A percentile compares a stretch with the other conserved stretches of the same genome.
These are phyloP conservation scores for Mycena citricolor DNA, from an alignment of 1,284 basidiomycete species.

Conservation along the genomic window DNA sequence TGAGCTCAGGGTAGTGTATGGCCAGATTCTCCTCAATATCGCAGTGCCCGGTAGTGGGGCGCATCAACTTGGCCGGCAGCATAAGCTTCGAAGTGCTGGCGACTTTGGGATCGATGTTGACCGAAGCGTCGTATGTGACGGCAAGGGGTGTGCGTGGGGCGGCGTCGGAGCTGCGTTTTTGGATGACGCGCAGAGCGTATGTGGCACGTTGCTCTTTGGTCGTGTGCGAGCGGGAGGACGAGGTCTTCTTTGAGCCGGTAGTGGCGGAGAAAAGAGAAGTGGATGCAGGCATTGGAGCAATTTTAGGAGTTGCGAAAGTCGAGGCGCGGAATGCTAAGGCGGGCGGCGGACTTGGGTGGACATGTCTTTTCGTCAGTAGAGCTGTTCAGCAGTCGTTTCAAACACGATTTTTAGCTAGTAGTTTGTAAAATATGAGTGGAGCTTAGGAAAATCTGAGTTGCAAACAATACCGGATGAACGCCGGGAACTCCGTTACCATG, in stretches of 20 bases:
- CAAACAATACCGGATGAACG: no score
- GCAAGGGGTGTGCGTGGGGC: conserved; percentile 1
- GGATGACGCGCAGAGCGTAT: conserved; percentile 5
- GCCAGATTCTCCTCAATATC: conserved; percentile 33
- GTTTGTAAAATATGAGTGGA: no score
- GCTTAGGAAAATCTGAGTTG: no score
- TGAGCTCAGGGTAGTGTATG: conserved; percentile 34
- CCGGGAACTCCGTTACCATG: no score
- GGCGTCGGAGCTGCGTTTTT: no score
- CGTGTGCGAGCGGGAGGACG: conserved; percentile 1
- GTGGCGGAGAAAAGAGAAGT: conserved; percentile 1
- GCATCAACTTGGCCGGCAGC: neutral
- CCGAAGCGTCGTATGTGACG: neutral
- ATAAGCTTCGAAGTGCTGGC: neutral
- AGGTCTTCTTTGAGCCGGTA: neutral
- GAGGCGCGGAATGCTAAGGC: neutral
- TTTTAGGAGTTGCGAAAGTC: neutral
- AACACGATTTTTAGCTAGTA: no score
- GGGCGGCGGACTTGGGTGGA: no score
- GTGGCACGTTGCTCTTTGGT: conserved; percentile 14
- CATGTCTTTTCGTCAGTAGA: no score
- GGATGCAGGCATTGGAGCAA: conserved; percentile 9
- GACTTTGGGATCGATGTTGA: neutral
- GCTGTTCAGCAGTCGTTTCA: no score
- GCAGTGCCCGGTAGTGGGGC: neutral